phyloP scores from a whole-genome alignment of 345 rosid species.

The Corchorus olitorius region DNA sequence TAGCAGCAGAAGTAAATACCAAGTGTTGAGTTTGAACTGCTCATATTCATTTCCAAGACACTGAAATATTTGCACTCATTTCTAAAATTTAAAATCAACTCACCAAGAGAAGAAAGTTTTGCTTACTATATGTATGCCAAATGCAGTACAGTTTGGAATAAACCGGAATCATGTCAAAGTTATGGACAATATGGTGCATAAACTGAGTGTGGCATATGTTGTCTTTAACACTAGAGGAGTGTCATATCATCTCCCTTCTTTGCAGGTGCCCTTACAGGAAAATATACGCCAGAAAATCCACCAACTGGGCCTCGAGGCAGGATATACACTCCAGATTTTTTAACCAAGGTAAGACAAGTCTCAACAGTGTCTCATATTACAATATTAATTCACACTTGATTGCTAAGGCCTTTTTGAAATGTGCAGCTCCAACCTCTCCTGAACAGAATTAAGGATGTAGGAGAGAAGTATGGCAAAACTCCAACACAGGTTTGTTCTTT shows the following conservation, averaged over 20 bases:
- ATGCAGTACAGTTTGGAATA: background rate
- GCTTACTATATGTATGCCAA: background rate
- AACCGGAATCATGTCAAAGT: background rate
- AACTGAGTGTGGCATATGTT: background rate
- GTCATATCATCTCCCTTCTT: constrained; percentile 7
- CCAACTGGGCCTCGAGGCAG: constrained; percentile 83
- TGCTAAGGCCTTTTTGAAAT: constrained; percentile 23
- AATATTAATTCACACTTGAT: constrained; percentile 10
- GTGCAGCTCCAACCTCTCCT: constrained; percentile 85
- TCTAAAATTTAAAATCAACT: background rate
- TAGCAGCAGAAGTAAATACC: background rate
- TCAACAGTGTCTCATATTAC: background rate
- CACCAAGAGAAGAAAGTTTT: background rate
- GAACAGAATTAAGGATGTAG: constrained; percentile 66
- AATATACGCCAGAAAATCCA: constrained; percentile 84
- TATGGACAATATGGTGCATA: background rate
- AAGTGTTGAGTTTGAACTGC: background rate
- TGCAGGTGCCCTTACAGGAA: constrained; percentile 91
- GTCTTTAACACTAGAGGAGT: constrained; percentile 11
- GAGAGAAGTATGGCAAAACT: constrained; percentile 66
- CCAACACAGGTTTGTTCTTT: constrained; percentile 66
- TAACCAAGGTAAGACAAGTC: constrained; percentile 56
- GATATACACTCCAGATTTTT: constrained; percentile 75
- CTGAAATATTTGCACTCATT: background rate
- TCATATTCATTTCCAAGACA: background rate